Conservation (phyloP, 331 rosid species). For the Malus hybrid region DNA sequence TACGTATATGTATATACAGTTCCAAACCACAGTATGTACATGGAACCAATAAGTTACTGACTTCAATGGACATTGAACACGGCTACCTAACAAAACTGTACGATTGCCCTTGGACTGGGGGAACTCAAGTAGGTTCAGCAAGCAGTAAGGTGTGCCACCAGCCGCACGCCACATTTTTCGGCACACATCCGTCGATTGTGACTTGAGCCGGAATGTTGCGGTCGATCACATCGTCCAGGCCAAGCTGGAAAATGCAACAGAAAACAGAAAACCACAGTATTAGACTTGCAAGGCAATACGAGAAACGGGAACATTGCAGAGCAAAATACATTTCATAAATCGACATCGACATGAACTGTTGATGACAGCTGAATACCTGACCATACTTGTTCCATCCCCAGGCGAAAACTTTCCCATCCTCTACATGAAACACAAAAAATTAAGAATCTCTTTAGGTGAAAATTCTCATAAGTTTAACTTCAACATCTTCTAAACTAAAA, state of each 20-base stretch:
- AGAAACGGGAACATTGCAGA: neutral
- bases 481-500: neutral
- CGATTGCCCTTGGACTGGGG: conserved; percentile 8
- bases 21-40: conserved; percentile 28
- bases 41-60: conserved; percentile 7
- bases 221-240: conserved; percentile 79
- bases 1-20: neutral
- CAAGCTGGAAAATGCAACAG: conserved; percentile 49
- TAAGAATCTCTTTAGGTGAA: neutral
- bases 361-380: conserved; percentile 39
- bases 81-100: conserved; percentile 83
- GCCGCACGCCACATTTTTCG: conserved; percentile 68
- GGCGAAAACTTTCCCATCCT: conserved; percentile 65
- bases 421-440: conserved; percentile 23
- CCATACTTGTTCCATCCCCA: conserved; percentile 99
- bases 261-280: neutral
- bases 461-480: neutral
- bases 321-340: neutral
- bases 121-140: conserved; percentile 58
- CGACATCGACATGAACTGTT: neutral
- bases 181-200: conserved; percentile 42
- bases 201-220: conserved; percentile 81
- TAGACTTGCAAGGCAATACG: neutral
- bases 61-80: conserved; percentile 10
- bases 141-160: conserved; percentile 96